Evolutionary conservation across 2,329 filamentous ascomycete genomes (phyloP), one percentile per base, ranked within the genome.

Genomic region (Didymella arachidicola): DNA sequence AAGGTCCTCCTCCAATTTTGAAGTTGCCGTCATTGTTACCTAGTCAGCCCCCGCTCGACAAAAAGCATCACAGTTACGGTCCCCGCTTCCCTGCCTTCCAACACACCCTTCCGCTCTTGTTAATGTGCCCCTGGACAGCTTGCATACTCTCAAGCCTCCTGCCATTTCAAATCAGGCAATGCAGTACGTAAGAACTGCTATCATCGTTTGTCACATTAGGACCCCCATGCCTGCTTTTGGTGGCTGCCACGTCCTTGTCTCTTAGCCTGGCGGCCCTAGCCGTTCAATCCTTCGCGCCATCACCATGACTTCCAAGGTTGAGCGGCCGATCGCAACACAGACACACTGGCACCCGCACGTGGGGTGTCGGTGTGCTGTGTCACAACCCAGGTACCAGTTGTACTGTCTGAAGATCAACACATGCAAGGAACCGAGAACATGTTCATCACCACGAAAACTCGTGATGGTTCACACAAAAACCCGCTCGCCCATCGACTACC

Each of bases 111-210:
- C 42, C 26, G 22, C 26, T 27, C 44, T 34, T 10, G 16, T 55
- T 16, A 25, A 29, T 30, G 36, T 27, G 45, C 41, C 39, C 29
- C 30, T 19, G 19, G 29, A 22, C 29, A 36, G 19, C 6, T 27
- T 19, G 14, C 34, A 11, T 18, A 39, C 45, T 39, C 39, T 29
- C 27, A 18, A 41, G 46, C 7, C 38, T 53, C 25, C 55, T 48
- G 44, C 44, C n/a, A 48, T 38, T 46, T 22, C 36, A 38, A 39
- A 38, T 34, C 22, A 29, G 39, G 55, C 30, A 16, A 7, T 22
- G 10, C 27, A 53, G 30, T 53, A 58, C 55, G 49, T 58, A 58
- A 58, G 25, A 30, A 11, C 7, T 18, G 27, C 36, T 44, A 57
- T 57, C 44, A 26, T 43, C 30, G 43, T 53, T 53, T 42, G 48